Evolutionary conservation across 176 grass and related monocot species (phyloP).

Genomic region (Eragrostis nindensis): DNA sequence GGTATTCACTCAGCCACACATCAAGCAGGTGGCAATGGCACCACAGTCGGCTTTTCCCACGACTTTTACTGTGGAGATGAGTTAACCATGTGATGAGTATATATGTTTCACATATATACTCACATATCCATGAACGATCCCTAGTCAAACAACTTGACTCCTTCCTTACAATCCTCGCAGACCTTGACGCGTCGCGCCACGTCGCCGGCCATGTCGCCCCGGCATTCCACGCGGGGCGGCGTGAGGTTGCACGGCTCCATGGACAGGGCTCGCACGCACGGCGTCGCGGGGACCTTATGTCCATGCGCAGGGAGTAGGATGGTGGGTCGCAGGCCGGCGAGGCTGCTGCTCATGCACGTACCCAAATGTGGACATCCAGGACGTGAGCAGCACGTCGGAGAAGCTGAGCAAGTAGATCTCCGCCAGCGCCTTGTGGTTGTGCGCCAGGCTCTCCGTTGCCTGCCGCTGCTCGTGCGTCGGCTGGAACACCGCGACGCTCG

Average conservation of each 20-base stretch:
- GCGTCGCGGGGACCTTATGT: not conserved
- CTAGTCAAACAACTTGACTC: slow-evolving; percentile 31
- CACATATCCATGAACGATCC: too few relatives aligned
- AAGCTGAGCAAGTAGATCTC: slow-evolving; percentile 69
- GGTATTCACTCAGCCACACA: too few relatives aligned
- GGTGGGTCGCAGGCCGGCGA: slow-evolving; percentile 43
- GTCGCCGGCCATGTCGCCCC: not conserved
- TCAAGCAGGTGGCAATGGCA: too few relatives aligned
- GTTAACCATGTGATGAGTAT: too few relatives aligned
- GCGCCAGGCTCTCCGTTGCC: slow-evolving; percentile 6
- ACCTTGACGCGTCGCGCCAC: slow-evolving; percentile 27
- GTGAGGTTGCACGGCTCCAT: slow-evolving; percentile 45
- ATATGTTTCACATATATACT: too few relatives aligned
- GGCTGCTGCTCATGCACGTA: slow-evolving; percentile 53
- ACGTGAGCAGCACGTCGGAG: slow-evolving; percentile 50
- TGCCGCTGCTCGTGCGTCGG: slow-evolving; percentile 56
- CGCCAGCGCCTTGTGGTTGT: slow-evolving; percentile 68
- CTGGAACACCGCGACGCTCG: slow-evolving; percentile 48
- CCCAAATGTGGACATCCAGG: slow-evolving; percentile 57
- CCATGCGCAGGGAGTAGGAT: not conserved
- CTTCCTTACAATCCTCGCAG: slow-evolving; percentile 27
- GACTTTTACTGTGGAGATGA: too few relatives aligned
- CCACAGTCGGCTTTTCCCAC: too few relatives aligned
- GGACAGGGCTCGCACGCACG: slow-evolving; percentile 33
- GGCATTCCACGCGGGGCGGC: slow-evolving; percentile 28